Evolutionary conservation across 305 asterid genomes (phyloP), one percentile per base, ranked within the genome.

Genomic region (Galium porrigens): DNA sequence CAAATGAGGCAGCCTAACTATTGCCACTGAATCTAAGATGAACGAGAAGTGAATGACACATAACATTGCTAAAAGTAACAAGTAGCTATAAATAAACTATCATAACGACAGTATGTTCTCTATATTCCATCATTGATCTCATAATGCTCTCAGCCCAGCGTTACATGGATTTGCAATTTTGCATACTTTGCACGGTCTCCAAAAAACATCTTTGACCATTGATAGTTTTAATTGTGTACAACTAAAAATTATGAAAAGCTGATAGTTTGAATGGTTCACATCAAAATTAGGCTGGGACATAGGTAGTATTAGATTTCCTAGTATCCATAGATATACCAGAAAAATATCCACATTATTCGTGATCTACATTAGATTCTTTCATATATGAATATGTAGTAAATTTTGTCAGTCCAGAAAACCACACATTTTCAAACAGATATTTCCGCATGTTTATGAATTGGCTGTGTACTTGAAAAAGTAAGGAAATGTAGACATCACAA

Each of bases 401-500:
- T 7, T 37, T 11, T 9, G 48, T 41, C 48, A 41, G 48, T 41
- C 9, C 9, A 11, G 12, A 41, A 41, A 41, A 41, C 15, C 48
- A 14, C 48, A 3, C 57, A 51, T 29, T 51, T 51, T 51, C 39
- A 34, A 49, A 49, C 55, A 46, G 52, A 46, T 12, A 4, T 11
- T 41, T 41, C 15, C 3, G 15, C 48, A 41, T 41, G 48, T 41
- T 37, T 37, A 37, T 37, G 11, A 37, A 37, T 5, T 11, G 48
- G 34, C 10, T 57, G 37, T 29, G 15, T 4, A 42, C 34, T 41
- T 9, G 10, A 59, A 32, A 11, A 36, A 33, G 8, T 0, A 33
- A 52, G 20, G 34, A 4, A 64, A 20, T 34, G 49, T 18, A 39
- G 33, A 62, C 34, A 33, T 46, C 68, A 63, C 36, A 33, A 65